Percentiles rank a stretch among this genome's conserved stretches.
Evolutionary conservation across 1,139 yeast species (phyloP).

Genomic region (Suhomyces choctaworum): DNA sequence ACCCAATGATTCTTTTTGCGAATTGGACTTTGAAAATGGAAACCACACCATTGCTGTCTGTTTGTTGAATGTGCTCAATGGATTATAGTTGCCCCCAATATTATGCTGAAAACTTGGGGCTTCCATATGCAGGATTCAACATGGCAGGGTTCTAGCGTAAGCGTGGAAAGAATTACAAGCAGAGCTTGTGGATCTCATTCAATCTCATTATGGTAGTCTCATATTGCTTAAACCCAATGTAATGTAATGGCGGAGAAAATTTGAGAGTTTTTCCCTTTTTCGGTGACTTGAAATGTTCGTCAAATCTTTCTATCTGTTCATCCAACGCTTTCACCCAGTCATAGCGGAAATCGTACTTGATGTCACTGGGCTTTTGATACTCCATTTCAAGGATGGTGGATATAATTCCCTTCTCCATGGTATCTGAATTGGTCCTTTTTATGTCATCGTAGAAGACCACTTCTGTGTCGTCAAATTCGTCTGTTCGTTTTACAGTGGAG

Average conservation of each 20-base stretch:
- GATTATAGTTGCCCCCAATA: conserved; percentile 3
- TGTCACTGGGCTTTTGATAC: conserved; percentile 24
- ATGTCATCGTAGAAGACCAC: conserved; percentile 27
- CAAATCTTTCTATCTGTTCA: conserved; percentile 6
- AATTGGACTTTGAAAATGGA: conserved; percentile 17
- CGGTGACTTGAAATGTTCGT: conserved; percentile 2
- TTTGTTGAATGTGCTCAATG: neutral
- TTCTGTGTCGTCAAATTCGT: conserved; percentile 17
- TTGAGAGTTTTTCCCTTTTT: conserved; percentile 4
- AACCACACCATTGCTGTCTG: conserved; percentile 32
- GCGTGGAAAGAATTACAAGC: too few species aligned
- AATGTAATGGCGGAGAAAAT: conserved; percentile 11
- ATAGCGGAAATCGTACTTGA: conserved; percentile 33
- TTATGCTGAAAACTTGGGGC: too few species aligned
- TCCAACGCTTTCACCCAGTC: conserved; percentile 25
- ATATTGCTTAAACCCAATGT: conserved; percentile 30
- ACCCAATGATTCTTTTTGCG: conserved; percentile 4
- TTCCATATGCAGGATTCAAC: too few species aligned
- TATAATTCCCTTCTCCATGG: conserved; percentile 30
- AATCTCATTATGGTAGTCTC: conserved; percentile 34
- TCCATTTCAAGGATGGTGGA: conserved; percentile 36
- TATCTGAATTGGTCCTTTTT: conserved; percentile 17
- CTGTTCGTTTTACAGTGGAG: conserved; percentile 29
- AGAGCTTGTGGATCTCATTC: conserved; percentile 28
- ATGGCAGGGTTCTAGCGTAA: too few species aligned